Evolutionary conservation across 805 yeast genomes (phyloP).

Genomic region (Blastobotrys mokoenaii): DNA sequence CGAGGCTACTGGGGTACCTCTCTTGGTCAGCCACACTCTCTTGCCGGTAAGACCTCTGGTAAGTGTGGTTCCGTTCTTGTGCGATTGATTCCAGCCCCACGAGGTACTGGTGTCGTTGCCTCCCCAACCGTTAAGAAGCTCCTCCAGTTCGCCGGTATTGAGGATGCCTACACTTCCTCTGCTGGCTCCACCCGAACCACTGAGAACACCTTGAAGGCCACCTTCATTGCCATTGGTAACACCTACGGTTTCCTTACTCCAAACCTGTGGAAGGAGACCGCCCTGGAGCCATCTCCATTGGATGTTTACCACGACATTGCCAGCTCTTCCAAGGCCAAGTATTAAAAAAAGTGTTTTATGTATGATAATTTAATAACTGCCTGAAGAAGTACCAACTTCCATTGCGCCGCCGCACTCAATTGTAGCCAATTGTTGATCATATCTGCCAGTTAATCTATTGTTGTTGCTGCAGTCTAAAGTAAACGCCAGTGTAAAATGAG

Average conservation of each 20-base stretch:
- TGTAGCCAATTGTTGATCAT: background rate
- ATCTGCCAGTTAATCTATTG: background rate
- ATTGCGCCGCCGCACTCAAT: background rate
- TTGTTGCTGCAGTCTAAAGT: too few species aligned
- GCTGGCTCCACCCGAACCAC: conserved; percentile 99
- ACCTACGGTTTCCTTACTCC: conserved; percentile 99
- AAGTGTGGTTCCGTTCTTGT: conserved; percentile 99
- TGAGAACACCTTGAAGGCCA: conserved; percentile 99
- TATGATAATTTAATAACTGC: conserved; percentile 3
- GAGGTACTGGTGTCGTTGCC: conserved; percentile 99
- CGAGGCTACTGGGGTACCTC: conserved; percentile 99
- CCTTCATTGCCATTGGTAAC: conserved; percentile 99
- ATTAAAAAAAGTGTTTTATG: conserved; percentile 16
- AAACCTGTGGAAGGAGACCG: conserved; percentile 89
- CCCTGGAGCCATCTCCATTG: conserved; percentile 85
- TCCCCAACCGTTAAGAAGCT: conserved; percentile 99
- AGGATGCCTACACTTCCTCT: conserved; percentile 98
- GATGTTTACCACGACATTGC: conserved; percentile 60
- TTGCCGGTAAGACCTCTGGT: conserved; percentile 97
- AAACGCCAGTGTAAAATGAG: too few species aligned
- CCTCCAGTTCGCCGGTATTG: conserved; percentile 98
- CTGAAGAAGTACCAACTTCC: background rate
- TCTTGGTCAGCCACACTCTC: conserved; percentile 99
- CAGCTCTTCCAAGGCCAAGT: conserved; percentile 19
- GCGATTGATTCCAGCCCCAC: conserved; percentile 99